Conservation (phyloP, 306 rosid species). For the Rosa rugosa region DNA sequence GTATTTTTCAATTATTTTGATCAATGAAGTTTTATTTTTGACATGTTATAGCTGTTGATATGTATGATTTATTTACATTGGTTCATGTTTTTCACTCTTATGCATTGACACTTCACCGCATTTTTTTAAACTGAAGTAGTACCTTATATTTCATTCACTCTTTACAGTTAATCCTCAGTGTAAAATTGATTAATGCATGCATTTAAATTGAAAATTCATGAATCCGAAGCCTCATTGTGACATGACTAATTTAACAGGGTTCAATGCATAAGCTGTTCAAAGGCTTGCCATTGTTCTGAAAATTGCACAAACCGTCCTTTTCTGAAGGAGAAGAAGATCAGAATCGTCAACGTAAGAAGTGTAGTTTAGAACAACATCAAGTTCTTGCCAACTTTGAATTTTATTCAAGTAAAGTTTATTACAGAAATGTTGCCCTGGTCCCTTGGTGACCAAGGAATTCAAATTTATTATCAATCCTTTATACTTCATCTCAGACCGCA, state of each 20-base stretch:
- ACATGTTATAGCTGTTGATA: neutral
- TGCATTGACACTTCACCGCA: neutral
- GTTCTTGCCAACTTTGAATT: neutral
- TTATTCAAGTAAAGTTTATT: conserved; percentile 6
- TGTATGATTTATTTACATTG: neutral
- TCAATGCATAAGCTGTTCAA: conserved; percentile 98
- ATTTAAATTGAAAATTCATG: neutral
- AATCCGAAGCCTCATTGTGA: neutral
- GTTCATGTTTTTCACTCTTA: neutral
- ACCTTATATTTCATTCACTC: neutral
- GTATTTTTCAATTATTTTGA: conserved; percentile 34
- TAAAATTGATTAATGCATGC: neutral
- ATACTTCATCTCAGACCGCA: conserved; percentile 59
- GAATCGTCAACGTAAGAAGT: conserved; percentile 65
- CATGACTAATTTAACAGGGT: conserved; percentile 45
- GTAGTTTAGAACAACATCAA: conserved; percentile 1
- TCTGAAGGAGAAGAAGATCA: conserved; percentile 85
- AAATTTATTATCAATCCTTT: conserved; percentile 3
- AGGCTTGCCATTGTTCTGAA: conserved; percentile 77
- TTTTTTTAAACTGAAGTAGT: neutral
- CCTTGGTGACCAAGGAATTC: neutral
- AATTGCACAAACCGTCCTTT: conserved; percentile 85
- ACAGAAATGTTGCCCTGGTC: neutral
- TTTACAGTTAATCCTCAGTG: neutral
- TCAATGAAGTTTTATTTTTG: neutral